phyloP scores from a whole-genome alignment of 345 rosid genomes.

The Boechera stricta region DNA sequence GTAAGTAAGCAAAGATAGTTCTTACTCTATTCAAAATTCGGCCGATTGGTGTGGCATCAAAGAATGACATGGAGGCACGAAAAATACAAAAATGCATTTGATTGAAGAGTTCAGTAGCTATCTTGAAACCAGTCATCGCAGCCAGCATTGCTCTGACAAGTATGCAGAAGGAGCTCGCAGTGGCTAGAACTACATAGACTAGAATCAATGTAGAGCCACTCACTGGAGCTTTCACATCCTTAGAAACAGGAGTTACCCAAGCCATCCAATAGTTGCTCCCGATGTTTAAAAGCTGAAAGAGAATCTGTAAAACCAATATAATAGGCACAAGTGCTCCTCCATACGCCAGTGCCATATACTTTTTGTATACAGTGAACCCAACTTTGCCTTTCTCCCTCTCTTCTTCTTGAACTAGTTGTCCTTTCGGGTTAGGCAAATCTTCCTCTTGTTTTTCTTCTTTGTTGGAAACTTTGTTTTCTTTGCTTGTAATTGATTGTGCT shows the following conservation, averaged over 20 bases:
- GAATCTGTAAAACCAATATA: conserved; percentile 59
- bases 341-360: conserved; percentile 66
- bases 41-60: conserved; percentile 79
- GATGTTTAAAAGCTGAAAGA: conserved; percentile 69
- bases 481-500: conserved; percentile 33
- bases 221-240: conserved; percentile 49
- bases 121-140: conserved; percentile 60
- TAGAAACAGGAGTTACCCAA: conserved; percentile 65
- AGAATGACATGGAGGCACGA: conserved; percentile 78
- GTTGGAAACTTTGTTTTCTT: conserved; percentile 41
- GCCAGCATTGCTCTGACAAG: conserved; percentile 57
- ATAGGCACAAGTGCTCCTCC: conserved; percentile 75
- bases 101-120: conserved; percentile 67
- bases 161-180: conserved; percentile 62
- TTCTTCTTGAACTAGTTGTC: conserved; percentile 76
- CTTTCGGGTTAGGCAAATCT: conserved; percentile 47
- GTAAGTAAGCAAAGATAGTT: conserved; percentile 12
- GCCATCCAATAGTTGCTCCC: conserved; percentile 92
- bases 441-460: conserved; percentile 44
- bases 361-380: conserved; percentile 65
- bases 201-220: conserved; percentile 53
- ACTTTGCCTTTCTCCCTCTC: conserved; percentile 81
- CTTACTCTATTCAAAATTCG: conserved; percentile 70
- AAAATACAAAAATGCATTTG: conserved; percentile 65
- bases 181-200: conserved; percentile 59